Evolutionary conservation across 164 flowering plant species (phyloP).

Genomic region (Umbilicus rupestris): DNA sequence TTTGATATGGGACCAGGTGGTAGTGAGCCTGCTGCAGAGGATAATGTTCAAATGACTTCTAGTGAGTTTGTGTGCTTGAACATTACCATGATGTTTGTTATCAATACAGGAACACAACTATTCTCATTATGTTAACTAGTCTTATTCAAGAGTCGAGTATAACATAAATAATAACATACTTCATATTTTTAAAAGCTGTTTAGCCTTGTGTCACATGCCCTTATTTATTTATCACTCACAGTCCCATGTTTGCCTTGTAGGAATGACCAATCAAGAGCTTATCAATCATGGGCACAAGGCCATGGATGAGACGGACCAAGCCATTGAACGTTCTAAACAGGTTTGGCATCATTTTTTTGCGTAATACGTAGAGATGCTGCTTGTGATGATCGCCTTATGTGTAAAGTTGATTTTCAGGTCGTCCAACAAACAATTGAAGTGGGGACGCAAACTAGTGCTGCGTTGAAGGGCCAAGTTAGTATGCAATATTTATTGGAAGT

Average conservation of each 20-base stretch:
- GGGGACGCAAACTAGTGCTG: constrained; percentile 8
- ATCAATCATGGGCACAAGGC: constrained; percentile 3
- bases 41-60: constrained; percentile 82
- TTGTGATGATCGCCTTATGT: neutral
- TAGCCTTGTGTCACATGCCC: neutral
- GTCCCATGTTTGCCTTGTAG: neutral
- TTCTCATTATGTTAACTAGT: neutral
- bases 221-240: neutral
- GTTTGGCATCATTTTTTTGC: neutral
- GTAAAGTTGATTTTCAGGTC: neutral
- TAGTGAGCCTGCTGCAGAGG: constrained; percentile 79
- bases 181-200: too few species aligned
- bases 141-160: neutral
- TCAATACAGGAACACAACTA: neutral
- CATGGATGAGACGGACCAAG: constrained; percentile 12
- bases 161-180: neutral
- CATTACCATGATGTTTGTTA: neutral
- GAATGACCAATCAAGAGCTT: constrained; percentile 9
- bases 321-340: constrained; percentile 8
- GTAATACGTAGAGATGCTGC: neutral
- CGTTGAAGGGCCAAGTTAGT: constrained; percentile 8
- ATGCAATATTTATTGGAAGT: neutral
- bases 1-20: constrained; percentile 90
- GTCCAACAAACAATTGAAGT: constrained; percentile 8
- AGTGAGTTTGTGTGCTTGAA: constrained; percentile 24